Evolutionary conservation across 257 asterid genomes (phyloP).

Genomic region (Mentha longifolia): DNA sequence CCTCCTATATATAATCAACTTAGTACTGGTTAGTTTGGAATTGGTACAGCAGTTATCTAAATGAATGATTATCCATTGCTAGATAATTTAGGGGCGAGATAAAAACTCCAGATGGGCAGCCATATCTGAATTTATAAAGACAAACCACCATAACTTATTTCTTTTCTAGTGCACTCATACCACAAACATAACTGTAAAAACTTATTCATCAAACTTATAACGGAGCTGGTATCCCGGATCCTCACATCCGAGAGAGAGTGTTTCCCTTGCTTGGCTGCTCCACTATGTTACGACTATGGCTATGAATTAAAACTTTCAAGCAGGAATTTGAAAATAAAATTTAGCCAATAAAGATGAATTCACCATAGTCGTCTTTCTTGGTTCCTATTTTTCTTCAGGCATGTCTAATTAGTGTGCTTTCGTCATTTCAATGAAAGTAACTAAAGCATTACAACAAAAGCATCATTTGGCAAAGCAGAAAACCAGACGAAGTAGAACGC

Average conservation of each 20-base stretch:
- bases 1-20: background rate
- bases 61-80: background rate
- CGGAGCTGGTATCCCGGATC: slow-evolving; percentile 10
- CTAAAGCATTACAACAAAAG: slow-evolving; percentile 1
- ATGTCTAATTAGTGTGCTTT: no score
- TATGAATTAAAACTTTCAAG: background rate
- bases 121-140: background rate
- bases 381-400: background rate
- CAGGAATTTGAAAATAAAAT: background rate
- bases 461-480: background rate
- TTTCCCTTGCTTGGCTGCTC: slow-evolving; percentile 4
- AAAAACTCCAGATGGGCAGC: background rate
- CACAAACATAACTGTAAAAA: background rate
- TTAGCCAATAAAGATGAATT: background rate
- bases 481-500: background rate
- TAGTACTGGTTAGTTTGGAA: background rate
- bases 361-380: background rate
- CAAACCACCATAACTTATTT: background rate
- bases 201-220: background rate
- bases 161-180: background rate
- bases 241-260: background rate
- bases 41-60: background rate
- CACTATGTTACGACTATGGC: background rate
- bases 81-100: background rate
- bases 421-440: background rate